Percentiles rank a stretch among this genome's conserved stretches.
Conservation (phyloP, 2,329 filamentous ascomycete genomes). For the Nemania serpens region DNA sequence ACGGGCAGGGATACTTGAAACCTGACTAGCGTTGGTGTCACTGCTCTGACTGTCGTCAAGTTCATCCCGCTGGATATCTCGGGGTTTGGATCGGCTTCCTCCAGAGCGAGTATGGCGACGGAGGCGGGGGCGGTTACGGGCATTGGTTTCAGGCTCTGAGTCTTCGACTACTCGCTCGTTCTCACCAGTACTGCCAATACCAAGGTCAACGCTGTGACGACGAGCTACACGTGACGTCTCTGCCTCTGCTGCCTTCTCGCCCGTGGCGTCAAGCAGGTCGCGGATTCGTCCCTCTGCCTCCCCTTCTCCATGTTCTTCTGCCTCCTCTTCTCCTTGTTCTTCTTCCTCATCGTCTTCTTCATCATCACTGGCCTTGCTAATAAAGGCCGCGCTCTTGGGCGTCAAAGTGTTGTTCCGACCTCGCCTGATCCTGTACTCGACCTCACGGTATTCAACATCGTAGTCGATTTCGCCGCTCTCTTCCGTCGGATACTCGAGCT, state of each 20-base stretch:
- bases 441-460: conserved; percentile 33
- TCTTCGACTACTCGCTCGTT: conserved; percentile 29
- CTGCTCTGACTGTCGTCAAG: conserved; percentile 35
- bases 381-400: conserved; percentile 28
- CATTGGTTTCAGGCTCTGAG: conserved; percentile 29
- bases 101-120: neutral
- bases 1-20: conserved; percentile 39
- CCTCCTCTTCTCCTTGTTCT: too few relatives aligned
- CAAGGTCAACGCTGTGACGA: conserved; percentile 29
- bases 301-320: too few relatives aligned
- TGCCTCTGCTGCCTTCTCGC: conserved; percentile 29
- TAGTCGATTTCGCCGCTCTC: conserved; percentile 27
- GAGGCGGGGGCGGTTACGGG: neutral
- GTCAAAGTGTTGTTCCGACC: conserved; percentile 24
- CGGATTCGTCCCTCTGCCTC: too few relatives aligned
- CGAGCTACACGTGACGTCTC: conserved; percentile 5
- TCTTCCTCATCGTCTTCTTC: conserved; percentile 25
- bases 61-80: neutral
- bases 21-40: conserved; percentile 41
- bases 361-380: conserved; percentile 33
- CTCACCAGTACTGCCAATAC: conserved; percentile 14
- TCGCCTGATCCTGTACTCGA: conserved; percentile 34
- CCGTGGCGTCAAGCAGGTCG: too few relatives aligned
- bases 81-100: conserved; percentile 3
- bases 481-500: conserved; percentile 35